Conservation (phyloP, 306 rosid genomes). For the Casuarina glauca region DNA sequence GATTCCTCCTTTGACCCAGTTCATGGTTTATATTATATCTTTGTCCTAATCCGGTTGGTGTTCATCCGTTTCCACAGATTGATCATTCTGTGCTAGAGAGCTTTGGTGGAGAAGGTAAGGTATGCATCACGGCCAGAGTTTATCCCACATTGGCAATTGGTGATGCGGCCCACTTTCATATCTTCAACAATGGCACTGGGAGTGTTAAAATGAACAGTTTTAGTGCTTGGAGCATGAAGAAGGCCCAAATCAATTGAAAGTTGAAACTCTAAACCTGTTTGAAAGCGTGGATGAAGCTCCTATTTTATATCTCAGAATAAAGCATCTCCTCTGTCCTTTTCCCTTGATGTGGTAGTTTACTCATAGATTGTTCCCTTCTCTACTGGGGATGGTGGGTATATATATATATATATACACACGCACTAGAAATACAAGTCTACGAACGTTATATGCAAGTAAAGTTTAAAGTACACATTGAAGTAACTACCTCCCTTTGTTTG, state of each 20-base stretch:
- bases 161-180: conserved; percentile 47
- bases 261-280: neutral
- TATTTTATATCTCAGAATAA: too few relatives aligned
- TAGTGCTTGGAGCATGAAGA: conserved; percentile 79
- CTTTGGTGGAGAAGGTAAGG: conserved; percentile 70
- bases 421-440: too few relatives aligned
- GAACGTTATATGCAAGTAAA: too few relatives aligned
- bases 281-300: too few relatives aligned
- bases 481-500: too few relatives aligned
- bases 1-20: too few relatives aligned
- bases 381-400: too few relatives aligned
- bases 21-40: neutral
- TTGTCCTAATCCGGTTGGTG: neutral
- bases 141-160: conserved; percentile 75
- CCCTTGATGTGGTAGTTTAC: too few relatives aligned
- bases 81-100: conserved; percentile 82
- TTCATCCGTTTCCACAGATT: conserved; percentile 42
- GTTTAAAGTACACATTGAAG: too few relatives aligned
- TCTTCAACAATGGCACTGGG: conserved; percentile 65
- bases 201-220: conserved; percentile 50
- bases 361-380: too few relatives aligned
- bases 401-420: too few relatives aligned
- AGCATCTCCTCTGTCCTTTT: too few relatives aligned
- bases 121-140: conserved; percentile 74
- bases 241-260: conserved; percentile 43